Evolutionary conservation across 106 monocot genomes (phyloP).

Genomic region (Allium fistulosum): DNA sequence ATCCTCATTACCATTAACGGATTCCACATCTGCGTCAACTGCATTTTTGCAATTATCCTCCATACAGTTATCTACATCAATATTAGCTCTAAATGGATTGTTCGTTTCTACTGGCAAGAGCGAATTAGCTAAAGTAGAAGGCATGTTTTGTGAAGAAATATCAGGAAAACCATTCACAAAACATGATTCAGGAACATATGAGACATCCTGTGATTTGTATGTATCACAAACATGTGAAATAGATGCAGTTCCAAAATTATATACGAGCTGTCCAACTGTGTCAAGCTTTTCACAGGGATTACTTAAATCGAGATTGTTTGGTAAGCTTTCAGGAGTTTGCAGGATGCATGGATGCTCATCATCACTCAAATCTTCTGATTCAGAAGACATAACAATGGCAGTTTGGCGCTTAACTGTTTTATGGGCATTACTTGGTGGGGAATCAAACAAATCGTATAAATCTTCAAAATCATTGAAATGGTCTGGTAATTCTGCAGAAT

Average conservation of each 20-base stretch:
- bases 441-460: constrained; percentile 30
- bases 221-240: constrained; percentile 44
- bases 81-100: constrained; percentile 4
- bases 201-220: constrained; percentile 31
- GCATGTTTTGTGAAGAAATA: constrained; percentile 7
- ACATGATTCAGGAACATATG: constrained; percentile 64
- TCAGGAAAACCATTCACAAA: constrained; percentile 15
- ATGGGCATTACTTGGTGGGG: constrained; percentile 15
- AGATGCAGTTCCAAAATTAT: constrained; percentile 13
- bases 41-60: constrained; percentile 14
- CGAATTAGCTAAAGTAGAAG: constrained; percentile 13
- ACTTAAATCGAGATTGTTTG: background rate
- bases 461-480: constrained; percentile 26
- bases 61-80: constrained; percentile 11
- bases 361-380: constrained; percentile 51
- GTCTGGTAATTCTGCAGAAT: constrained; percentile 20
- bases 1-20: constrained; percentile 39
- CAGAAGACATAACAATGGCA: constrained; percentile 43
- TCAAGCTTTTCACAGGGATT: constrained; percentile 6
- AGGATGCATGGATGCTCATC: constrained; percentile 14
- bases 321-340: constrained; percentile 6
- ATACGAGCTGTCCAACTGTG: constrained; percentile 2
- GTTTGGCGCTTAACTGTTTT: constrained; percentile 21
- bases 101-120: background rate
- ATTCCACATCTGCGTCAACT: constrained; percentile 33